Conservation (phyloP, 306 rosid genomes). For the Prunus armeniaca region DNA sequence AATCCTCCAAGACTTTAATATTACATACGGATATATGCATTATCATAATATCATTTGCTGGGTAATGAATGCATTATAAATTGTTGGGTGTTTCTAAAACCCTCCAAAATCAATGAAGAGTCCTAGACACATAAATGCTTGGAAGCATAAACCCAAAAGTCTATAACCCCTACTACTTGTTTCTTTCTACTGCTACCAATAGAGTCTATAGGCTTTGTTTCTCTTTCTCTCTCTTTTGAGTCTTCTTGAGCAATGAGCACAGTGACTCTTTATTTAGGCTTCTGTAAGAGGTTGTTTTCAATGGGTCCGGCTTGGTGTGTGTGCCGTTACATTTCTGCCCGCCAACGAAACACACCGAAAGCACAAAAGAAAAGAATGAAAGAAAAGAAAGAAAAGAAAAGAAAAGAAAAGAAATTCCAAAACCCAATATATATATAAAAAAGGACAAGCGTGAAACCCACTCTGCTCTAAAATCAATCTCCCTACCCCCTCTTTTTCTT, state of each 20-base stretch:
- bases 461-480: slow-evolving; percentile 41
- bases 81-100: neutral
- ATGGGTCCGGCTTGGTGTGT: slow-evolving; percentile 69
- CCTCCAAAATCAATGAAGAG: neutral
- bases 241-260: slow-evolving; percentile 9
- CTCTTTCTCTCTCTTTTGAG: neutral
- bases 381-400: neutral
- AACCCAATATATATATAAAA: slow-evolving; percentile 4
- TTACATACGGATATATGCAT: no score
- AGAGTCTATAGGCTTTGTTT: neutral
- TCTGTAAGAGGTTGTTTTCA: slow-evolving; percentile 46
- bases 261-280: slow-evolving; percentile 33
- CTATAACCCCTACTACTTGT: neutral
- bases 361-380: slow-evolving; percentile 24
- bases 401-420: neutral
- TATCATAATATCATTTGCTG: neutral
- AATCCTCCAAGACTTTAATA: neutral
- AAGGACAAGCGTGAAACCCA: slow-evolving; percentile 84
- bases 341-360: slow-evolving; percentile 87
- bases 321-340: slow-evolving; percentile 69
- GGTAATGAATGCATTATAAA: neutral
- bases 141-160: neutral
- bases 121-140: neutral
- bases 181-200: neutral
- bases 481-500: slow-evolving; percentile 10